Conservation (phyloP, 2,329 filamentous ascomycete species). For the Talaromyces sp. region DNA sequence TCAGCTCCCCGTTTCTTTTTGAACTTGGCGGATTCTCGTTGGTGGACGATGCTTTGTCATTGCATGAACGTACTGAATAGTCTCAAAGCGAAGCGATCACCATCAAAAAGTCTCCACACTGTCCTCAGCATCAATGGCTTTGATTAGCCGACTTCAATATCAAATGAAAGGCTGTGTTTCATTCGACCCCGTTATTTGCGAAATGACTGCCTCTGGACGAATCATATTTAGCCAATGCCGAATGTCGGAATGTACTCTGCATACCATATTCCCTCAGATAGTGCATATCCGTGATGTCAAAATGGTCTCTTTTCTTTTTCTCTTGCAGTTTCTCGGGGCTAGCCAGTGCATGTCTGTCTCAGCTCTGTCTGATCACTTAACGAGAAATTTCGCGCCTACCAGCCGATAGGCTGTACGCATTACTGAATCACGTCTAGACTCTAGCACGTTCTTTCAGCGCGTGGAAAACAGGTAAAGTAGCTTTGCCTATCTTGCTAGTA, state of each 20-base stretch:
- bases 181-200: not conserved
- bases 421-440: not conserved
- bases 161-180: not conserved
- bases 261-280: slow-evolving; percentile 2
- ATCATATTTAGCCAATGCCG: not conserved
- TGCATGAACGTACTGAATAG: slow-evolving; percentile 1
- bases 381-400: not conserved
- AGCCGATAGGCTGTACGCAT: not conserved
- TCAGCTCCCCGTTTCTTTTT: not conserved
- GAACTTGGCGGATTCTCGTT: not conserved
- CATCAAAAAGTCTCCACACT: not conserved
- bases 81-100: not conserved
- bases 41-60: slow-evolving; percentile 4
- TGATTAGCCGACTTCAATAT: not conserved
- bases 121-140: not conserved
- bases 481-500: not conserved
- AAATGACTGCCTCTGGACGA: not conserved
- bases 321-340: not conserved
- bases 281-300: not conserved
- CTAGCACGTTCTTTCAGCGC: not conserved
- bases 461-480: not conserved
- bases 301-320: not conserved
- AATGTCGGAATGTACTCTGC: not conserved
- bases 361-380: not conserved
- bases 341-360: not conserved